A percentile compares a stretch with the other conserved stretches of the same genome.
Conservation (phyloP, 345 rosid genomes). For the Theobroma cacao region DNA sequence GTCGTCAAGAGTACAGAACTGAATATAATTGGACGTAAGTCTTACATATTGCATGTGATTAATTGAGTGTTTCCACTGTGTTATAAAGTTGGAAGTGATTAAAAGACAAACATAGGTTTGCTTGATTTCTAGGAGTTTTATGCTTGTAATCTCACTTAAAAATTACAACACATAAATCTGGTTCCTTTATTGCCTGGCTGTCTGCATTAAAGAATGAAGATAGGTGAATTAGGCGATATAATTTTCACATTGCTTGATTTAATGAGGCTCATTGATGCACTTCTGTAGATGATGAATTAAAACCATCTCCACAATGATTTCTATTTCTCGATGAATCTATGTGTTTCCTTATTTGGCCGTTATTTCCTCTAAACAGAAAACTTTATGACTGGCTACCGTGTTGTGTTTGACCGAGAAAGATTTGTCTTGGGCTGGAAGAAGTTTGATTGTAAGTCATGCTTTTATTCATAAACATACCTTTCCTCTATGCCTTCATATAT, state of each 20-base stretch:
- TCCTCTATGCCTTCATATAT: not conserved
- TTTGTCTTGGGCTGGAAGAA: slow-evolving; percentile 77
- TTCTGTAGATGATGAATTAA: not conserved
- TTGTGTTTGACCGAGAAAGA: slow-evolving; percentile 76
- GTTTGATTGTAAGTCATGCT: slow-evolving; percentile 55
- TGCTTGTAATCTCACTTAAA: not conserved
- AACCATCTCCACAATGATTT: not conserved
- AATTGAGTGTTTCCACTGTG: not conserved
- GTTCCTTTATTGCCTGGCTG: not conserved
- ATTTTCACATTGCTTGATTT: not conserved
- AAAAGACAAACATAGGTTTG: not conserved
- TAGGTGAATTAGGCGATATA: not conserved
- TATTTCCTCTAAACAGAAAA: slow-evolving; percentile 49
- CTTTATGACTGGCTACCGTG: slow-evolving; percentile 82
- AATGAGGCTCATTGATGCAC: not conserved
- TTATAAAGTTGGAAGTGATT: not conserved
- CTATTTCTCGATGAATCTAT: not conserved
- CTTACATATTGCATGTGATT: slow-evolving; percentile 6
- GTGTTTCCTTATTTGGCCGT: not conserved
- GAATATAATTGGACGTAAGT: slow-evolving; percentile 82
- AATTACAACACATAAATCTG: not conserved
- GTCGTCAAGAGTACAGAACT: slow-evolving; percentile 65
- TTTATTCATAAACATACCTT: not conserved
- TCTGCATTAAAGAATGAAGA: not conserved
- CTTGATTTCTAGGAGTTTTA: not conserved